These are phyloP conservation scores for Daldinia grandis DNA, from an alignment of 495 filamentous ascomycete species.

Conservation along the genomic window DNA sequence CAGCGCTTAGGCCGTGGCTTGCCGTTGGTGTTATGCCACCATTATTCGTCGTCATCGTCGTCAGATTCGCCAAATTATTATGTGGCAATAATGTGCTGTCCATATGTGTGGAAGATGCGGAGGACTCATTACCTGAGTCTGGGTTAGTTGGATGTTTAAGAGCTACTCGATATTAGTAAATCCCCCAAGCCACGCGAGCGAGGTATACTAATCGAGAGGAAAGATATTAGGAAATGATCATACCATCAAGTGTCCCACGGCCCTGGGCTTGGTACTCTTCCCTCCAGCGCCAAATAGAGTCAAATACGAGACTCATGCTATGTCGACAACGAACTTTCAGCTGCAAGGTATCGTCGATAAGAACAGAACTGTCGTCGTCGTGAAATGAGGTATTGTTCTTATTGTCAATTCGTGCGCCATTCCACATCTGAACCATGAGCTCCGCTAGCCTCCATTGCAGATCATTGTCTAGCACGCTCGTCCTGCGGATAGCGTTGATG, in stretches of 20 bases:
- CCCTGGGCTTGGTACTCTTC: slow-evolving; percentile 84
- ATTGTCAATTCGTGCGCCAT: slow-evolving; percentile 68
- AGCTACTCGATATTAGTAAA: slow-evolving; percentile 60
- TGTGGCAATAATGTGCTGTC: slow-evolving; percentile 61
- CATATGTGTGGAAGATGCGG: slow-evolving; percentile 69
- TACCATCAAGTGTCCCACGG: slow-evolving; percentile 80
- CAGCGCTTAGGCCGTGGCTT: slow-evolving; percentile 53
- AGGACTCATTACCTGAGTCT: slow-evolving; percentile 77
- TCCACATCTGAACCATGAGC: slow-evolving; percentile 92
- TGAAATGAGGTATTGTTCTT: slow-evolving; percentile 49
- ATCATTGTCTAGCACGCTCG: slow-evolving; percentile 84
- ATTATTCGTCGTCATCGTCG: slow-evolving; percentile 49
- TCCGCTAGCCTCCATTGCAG: slow-evolving; percentile 86
- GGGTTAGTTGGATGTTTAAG: slow-evolving; percentile 89
- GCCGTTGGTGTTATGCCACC: slow-evolving; percentile 58
- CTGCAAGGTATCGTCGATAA: slow-evolving; percentile 76
- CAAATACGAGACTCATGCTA: slow-evolving; percentile 92
- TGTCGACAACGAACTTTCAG: slow-evolving; percentile 88
- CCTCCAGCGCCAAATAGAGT: slow-evolving; percentile 93
- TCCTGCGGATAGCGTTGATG: slow-evolving; percentile 77
- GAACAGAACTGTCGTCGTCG: slow-evolving; percentile 50
- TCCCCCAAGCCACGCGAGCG: slow-evolving; percentile 30
- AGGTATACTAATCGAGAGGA: slow-evolving; percentile 26
- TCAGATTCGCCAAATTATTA: slow-evolving; percentile 43
- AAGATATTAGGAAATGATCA: slow-evolving; percentile 40